Conservation (phyloP, 1,139 yeast genomes). For the Kodamaea ohmeri region DNA sequence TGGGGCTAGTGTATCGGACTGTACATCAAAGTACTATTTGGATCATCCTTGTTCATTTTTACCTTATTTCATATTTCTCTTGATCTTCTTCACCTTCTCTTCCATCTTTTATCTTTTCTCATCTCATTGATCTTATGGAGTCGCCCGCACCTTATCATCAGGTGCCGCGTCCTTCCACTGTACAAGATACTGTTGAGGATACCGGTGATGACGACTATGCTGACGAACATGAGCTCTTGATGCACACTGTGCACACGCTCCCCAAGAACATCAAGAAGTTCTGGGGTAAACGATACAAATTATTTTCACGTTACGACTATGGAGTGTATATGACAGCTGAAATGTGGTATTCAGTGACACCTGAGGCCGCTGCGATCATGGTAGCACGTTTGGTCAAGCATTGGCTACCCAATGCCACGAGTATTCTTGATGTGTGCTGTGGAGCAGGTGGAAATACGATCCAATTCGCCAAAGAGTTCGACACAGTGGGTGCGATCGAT, state of each 20-base stretch:
- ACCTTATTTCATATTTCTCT: neutral
- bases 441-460: slow-evolving; percentile 97
- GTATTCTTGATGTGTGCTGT: slow-evolving; percentile 71
- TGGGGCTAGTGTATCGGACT: no score
- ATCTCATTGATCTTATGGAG: no score
- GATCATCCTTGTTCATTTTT: neutral
- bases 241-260: slow-evolving; percentile 40
- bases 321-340: slow-evolving; percentile 74
- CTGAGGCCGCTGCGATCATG: slow-evolving; percentile 69
- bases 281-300: slow-evolving; percentile 56
- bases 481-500: slow-evolving; percentile 66
- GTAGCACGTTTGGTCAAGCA: slow-evolving; percentile 53
- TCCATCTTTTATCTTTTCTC: neutral
- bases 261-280: slow-evolving; percentile 48
- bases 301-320: slow-evolving; percentile 62
- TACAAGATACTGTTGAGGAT: neutral
- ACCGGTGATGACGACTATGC: slow-evolving; percentile 4
- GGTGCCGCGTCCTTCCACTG: slow-evolving; percentile 4
- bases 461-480: slow-evolving; percentile 67
- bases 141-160: slow-evolving; percentile 9
- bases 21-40: neutral
- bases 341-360: slow-evolving; percentile 90
- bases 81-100: neutral
- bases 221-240: slow-evolving; percentile 32
- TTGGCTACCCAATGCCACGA: slow-evolving; percentile 43